These are phyloP conservation scores for Aspergillus hiratsukae DNA, from an alignment of 2,329 filamentous ascomycete species.

Conservation along the genomic window DNA sequence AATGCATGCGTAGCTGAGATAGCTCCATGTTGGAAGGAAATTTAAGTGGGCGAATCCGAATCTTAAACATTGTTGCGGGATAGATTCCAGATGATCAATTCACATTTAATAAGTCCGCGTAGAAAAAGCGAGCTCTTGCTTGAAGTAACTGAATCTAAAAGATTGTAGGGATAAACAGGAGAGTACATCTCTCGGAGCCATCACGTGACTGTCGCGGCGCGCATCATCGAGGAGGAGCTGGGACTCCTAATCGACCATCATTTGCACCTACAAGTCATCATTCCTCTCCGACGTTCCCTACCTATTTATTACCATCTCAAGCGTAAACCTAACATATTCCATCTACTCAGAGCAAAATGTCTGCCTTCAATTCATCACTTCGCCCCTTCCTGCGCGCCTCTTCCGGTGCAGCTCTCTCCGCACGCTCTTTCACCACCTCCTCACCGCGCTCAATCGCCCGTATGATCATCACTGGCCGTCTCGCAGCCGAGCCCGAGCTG, in stretches of 20 bases:
- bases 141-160: neutral
- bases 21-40: neutral
- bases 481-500: conserved; percentile 74
- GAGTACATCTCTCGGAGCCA: too few relatives aligned
- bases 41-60: neutral
- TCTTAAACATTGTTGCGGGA: neutral
- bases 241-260: neutral
- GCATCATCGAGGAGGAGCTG: neutral
- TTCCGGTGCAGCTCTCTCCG: conserved; percentile 32
- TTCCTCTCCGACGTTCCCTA: neutral
- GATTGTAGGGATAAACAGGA: too few relatives aligned
- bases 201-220: neutral
- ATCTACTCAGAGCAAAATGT: conserved; percentile 21
- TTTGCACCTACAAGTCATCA: neutral
- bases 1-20: neutral
- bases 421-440: conserved; percentile 72
- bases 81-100: neutral
- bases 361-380: conserved; percentile 50
- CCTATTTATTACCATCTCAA: neutral
- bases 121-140: neutral
- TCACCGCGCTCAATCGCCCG: conserved; percentile 62
- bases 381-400: conserved; percentile 47
- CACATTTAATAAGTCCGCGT: too few relatives aligned
- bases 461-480: conserved; percentile 81
- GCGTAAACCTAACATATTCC: neutral